A percentile compares a stretch with the other conserved stretches of the same genome.
phyloP scores from a whole-genome alignment of 805 yeast genomes.

The Schwanniomyces yamadae region DNA sequence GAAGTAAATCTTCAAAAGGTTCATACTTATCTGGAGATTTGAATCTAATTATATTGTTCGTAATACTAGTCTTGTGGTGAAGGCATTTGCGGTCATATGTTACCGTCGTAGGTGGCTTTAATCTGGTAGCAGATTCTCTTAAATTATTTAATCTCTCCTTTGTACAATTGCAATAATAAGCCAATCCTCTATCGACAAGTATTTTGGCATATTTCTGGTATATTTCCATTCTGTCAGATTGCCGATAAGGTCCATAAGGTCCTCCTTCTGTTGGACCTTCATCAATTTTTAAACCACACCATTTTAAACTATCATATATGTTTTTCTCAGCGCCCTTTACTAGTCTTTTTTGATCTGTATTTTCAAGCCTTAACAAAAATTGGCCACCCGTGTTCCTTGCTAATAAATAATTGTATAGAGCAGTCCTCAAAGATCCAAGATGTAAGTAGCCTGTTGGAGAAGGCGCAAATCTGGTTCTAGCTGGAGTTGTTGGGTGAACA shows the following conservation, averaged over 20 bases:
- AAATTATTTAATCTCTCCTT: conserved; percentile 70
- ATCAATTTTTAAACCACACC: conserved; percentile 77
- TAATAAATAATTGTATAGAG: conserved; percentile 79
- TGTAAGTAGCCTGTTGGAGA: conserved; percentile 97
- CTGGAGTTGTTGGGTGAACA: conserved; percentile 52
- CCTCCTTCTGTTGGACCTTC: conserved; percentile 74
- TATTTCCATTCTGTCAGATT: conserved; percentile 71
- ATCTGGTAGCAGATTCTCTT: conserved; percentile 66
- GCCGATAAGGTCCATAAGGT: conserved; percentile 73
- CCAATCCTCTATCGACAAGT: conserved; percentile 63
- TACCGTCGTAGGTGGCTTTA: conserved; percentile 87
- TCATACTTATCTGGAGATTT: conserved; percentile 74
- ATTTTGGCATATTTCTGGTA: conserved; percentile 59
- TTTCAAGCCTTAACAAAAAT: conserved; percentile 83
- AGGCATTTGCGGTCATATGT: conserved; percentile 86
- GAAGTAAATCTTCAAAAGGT: conserved; percentile 66
- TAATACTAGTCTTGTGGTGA: conserved; percentile 31
- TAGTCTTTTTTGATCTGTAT: conserved; percentile 82
- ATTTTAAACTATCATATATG: conserved; percentile 68
- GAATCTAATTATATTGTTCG: conserved; percentile 58
- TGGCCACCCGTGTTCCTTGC: conserved; percentile 80
- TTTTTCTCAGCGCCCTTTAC: conserved; percentile 81
- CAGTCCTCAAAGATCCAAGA: conserved; percentile 90
- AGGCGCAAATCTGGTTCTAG: conserved; percentile 92
- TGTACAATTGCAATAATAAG: conserved; percentile 85